Conservation (phyloP, 1,284 basidiomycete genomes). For the Coniophora puteana region DNA sequence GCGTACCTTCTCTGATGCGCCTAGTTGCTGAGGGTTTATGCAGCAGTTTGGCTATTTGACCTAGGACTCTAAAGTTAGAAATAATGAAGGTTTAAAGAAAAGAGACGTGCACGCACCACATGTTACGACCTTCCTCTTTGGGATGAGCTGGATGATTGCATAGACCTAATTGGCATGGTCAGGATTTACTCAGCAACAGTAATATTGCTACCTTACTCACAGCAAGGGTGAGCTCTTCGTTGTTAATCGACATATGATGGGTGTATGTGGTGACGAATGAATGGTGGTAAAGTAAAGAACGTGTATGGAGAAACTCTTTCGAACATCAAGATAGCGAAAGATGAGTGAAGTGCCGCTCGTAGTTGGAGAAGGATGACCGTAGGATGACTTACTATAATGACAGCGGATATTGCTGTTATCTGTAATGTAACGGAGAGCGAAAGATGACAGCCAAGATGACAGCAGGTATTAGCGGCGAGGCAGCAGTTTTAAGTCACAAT, state of each 20-base stretch:
- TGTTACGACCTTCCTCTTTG: constrained; percentile 13
- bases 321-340: too few relatives aligned
- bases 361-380: too few relatives aligned
- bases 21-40: constrained; percentile 12
- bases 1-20: constrained; percentile 13
- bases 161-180: constrained; percentile 15
- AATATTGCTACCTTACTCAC: constrained; percentile 7
- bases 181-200: not conserved
- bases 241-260: not conserved
- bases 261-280: too few relatives aligned
- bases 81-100: not conserved
- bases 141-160: constrained; percentile 13
- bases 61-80: constrained; percentile 6
- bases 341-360: too few relatives aligned
- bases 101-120: constrained; percentile 11
- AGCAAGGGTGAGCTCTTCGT: constrained; percentile 13
- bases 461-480: too few relatives aligned
- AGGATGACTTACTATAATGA: too few relatives aligned
- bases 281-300: too few relatives aligned
- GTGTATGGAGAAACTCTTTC: too few relatives aligned
- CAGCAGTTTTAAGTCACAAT: too few relatives aligned
- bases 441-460: too few relatives aligned
- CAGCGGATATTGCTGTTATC: too few relatives aligned
- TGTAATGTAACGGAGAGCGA: too few relatives aligned
- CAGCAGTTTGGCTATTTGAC: constrained; percentile 14